phyloP scores from a whole-genome alignment of 768 basidiomycete genomes.

The Suillus brevipes region DNA sequence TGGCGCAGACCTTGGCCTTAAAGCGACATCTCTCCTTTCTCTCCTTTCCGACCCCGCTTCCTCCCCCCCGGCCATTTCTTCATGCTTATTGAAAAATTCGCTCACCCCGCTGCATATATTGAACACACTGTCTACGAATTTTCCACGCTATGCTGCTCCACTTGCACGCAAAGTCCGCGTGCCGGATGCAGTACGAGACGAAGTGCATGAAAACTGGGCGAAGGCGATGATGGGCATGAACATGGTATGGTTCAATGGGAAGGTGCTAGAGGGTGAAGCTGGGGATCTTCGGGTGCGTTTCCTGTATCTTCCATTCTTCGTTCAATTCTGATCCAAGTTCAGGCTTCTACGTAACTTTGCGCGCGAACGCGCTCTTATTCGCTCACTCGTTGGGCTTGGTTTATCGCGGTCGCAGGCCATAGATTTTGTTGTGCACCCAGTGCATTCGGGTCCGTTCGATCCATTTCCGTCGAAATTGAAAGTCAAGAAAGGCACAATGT shows the following conservation, averaged over 20 bases:
- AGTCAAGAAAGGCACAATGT: conserved; percentile 2
- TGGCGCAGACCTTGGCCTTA: conserved; percentile 59
- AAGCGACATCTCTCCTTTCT: conserved; percentile 75
- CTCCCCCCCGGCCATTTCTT: conserved; percentile 26
- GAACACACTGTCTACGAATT: conserved; percentile 76
- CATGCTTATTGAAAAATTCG: conserved; percentile 23
- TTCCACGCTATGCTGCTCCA: conserved; percentile 80
- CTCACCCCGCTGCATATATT: conserved; percentile 36
- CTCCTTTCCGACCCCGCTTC: conserved; percentile 53
- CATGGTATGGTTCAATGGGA: conserved; percentile 83
- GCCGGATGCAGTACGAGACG: conserved; percentile 49
- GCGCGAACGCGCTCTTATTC: conserved; percentile 66
- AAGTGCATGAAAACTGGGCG: conserved; percentile 57
- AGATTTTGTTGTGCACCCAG: conserved; percentile 68
- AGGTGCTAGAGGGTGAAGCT: conserved; percentile 64
- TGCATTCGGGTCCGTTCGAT: conserved; percentile 40
- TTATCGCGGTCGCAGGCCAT: conserved; percentile 65
- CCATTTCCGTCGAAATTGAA: neutral
- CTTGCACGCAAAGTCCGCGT: conserved; percentile 69
- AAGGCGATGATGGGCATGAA: conserved; percentile 54
- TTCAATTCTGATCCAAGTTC: neutral
- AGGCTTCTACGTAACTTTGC: conserved; percentile 71
- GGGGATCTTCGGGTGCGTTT: conserved; percentile 46
- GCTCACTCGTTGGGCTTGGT: conserved; percentile 59
- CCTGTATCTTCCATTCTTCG: neutral